Evolutionary conservation across 176 grass and related monocot species (phyloP).

Genomic region (Hsuehochloa calcarea): DNA sequence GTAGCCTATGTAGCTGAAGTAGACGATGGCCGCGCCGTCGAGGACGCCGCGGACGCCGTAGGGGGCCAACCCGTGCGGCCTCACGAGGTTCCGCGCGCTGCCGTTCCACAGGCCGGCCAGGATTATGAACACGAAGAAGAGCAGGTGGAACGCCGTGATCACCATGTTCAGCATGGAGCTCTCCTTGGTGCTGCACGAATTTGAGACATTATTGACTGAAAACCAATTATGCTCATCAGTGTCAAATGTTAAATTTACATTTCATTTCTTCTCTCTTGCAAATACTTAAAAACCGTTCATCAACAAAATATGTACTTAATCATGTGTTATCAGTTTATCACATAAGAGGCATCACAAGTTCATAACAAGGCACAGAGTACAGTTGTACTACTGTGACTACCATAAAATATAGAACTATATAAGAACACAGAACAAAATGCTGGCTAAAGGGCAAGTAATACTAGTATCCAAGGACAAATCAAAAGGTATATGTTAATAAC

Average conservation of each 20-base stretch:
- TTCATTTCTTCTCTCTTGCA: not conserved
- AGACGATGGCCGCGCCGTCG: conserved; percentile 87
- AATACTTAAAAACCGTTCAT: not conserved
- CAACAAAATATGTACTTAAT: not conserved
- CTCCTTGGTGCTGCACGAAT: conserved; percentile 68
- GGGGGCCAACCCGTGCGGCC: conserved; percentile 64
- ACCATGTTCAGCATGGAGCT: conserved; percentile 90
- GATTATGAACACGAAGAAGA: conserved; percentile 88
- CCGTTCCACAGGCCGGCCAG: conserved; percentile 64
- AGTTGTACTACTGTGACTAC: not conserved
- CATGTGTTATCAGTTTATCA: not conserved
- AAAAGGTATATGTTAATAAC: not conserved
- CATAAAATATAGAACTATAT: conserved; percentile 32
- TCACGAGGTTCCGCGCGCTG: conserved; percentile 55
- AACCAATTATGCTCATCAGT: not conserved
- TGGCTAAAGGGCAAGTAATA: not conserved
- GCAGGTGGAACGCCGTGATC: conserved; percentile 76
- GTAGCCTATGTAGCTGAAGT: conserved; percentile 97
- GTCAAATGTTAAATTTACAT: not conserved
- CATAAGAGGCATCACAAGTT: not conserved
- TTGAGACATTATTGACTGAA: not conserved
- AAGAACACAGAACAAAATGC: conserved; percentile 8
- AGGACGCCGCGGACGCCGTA: conserved; percentile 70
- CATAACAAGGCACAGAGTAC: not conserved
- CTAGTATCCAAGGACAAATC: not conserved